These are phyloP conservation scores for Hyaloscypha finlandica DNA, from an alignment of 495 filamentous ascomycete genomes.

Conservation along the genomic window DNA sequence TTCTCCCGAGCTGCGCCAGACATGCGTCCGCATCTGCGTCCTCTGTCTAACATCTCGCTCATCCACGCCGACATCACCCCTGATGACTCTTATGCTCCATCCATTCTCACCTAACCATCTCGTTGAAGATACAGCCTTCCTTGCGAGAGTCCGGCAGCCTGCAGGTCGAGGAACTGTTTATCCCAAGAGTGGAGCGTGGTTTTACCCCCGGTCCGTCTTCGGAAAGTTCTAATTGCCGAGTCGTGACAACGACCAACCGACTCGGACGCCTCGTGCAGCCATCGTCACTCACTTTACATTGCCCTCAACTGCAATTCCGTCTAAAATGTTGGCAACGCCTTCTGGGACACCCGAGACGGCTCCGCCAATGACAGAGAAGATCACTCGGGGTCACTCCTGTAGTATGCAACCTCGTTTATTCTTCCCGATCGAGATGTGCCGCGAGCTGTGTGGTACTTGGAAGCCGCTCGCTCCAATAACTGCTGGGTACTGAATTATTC, in stretches of 20 bases:
- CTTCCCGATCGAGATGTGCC: too few relatives aligned
- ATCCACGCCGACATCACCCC: not conserved
- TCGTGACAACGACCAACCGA: not conserved
- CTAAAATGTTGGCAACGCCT: slow-evolving; percentile 17
- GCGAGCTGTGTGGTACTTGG: too few relatives aligned
- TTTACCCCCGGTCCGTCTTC: not conserved
- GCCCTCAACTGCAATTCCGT: not conserved
- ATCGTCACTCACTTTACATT: not conserved
- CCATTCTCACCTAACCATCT: not conserved
- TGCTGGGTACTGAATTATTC: not conserved
- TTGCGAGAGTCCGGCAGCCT: not conserved
- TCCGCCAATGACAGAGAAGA: slow-evolving; percentile 19
- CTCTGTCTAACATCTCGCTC: not conserved
- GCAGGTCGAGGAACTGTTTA: not conserved
- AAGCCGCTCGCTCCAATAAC: too few relatives aligned
- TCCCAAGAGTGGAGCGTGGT: not conserved
- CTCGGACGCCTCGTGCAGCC: too few relatives aligned
- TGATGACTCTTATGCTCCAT: not conserved
- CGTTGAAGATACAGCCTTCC: not conserved
- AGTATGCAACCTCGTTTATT: not conserved
- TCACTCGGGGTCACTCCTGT: slow-evolving; percentile 52
- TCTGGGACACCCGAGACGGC: not conserved
- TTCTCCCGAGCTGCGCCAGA: not conserved
- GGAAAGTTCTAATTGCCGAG: not conserved
- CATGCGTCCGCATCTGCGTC: not conserved